phyloP scores from a whole-genome alignment of 2,329 filamentous ascomycete species.

The Monosporascus cannonballus region DNA sequence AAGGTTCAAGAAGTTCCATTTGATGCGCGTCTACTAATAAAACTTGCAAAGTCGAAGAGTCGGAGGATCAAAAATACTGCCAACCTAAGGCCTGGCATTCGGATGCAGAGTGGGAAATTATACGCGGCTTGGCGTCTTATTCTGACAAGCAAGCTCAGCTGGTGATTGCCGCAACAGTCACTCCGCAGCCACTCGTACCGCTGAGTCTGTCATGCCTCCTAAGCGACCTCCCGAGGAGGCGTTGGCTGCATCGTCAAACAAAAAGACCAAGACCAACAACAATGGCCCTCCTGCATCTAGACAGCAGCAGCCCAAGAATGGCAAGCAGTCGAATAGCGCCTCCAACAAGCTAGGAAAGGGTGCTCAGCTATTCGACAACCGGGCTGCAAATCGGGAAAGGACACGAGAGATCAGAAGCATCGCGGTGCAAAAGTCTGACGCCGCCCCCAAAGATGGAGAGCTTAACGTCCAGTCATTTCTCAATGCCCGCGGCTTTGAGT shows the following conservation, averaged over 20 bases:
- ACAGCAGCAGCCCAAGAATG: not conserved
- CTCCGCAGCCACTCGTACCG: not conserved
- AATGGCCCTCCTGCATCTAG: not conserved
- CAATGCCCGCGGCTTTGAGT: conserved; percentile 81
- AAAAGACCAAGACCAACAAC: conserved; percentile 3
- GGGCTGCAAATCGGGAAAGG: conserved; percentile 38
- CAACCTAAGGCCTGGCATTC: not conserved
- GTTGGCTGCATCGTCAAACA: conserved; percentile 1
- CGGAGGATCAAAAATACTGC: no score
- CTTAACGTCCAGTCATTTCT: conserved; percentile 82
- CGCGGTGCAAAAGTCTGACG: conserved; percentile 43
- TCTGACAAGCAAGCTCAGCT: not conserved
- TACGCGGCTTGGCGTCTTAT: not conserved
- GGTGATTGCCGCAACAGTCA: not conserved
- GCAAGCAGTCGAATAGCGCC: conserved; percentile 8
- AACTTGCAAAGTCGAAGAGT: no score
- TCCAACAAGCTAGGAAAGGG: conserved; percentile 20
- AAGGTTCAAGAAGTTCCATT: no score
- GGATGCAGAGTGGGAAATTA: not conserved
- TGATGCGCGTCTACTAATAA: no score
- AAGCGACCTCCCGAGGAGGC: conserved; percentile 7
- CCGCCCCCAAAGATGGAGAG: conserved; percentile 62
- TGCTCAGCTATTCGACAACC: conserved; percentile 17
- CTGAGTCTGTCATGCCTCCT: no score
- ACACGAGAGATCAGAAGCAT: conserved; percentile 42